phyloP scores from a whole-genome alignment of 257 asterid species.

The Gynochthodes officinalis region DNA sequence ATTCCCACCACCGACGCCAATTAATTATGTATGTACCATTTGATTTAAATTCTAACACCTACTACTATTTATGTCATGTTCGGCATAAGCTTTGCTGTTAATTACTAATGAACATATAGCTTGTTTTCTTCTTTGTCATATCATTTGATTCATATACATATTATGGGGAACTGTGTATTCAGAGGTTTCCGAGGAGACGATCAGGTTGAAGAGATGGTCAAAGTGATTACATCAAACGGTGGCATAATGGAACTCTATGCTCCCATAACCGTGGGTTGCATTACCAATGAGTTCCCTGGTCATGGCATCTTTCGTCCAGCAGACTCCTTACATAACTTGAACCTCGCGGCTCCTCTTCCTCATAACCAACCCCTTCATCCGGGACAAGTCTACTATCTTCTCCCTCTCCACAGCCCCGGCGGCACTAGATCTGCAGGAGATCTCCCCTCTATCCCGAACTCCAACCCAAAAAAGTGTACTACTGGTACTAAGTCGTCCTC shows the following conservation, averaged over 20 bases:
- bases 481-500: no score
- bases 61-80: no score
- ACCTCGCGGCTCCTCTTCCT: constrained; percentile 34
- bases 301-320: constrained; percentile 33
- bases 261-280: constrained; percentile 50
- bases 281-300: constrained; percentile 55
- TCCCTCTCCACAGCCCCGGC: constrained; percentile 29
- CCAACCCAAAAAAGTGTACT: no score
- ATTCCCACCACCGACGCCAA: background rate
- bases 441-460: no score
- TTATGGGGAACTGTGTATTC: constrained; percentile 8
- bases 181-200: background rate
- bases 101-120: no score
- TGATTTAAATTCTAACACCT: no score
- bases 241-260: constrained; percentile 54
- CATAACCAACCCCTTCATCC: constrained; percentile 34
- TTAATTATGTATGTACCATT: no score
- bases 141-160: background rate
- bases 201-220: constrained; percentile 4
- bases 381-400: constrained; percentile 43
- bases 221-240: constrained; percentile 34
- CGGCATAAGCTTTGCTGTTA: no score
- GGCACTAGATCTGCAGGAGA: no score
- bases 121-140: background rate
- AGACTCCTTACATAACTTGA: background rate